These are phyloP conservation scores for Cicer chorassanicum DNA, from an alignment of 306 rosid species.

Conservation along the genomic window DNA sequence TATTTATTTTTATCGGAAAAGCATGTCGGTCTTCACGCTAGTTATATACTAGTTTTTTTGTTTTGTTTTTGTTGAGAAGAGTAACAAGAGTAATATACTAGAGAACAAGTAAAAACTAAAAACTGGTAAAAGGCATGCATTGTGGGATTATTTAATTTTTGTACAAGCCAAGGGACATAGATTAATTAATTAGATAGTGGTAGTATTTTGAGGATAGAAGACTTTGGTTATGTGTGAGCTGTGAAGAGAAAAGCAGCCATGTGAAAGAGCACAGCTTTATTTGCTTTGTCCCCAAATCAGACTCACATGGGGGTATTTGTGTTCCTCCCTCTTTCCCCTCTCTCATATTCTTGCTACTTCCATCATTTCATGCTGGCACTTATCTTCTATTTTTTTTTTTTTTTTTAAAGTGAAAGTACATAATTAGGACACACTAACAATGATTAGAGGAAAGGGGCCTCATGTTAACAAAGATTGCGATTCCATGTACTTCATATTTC, in stretches of 20 bases:
- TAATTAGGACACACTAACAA: slow-evolving; percentile 60
- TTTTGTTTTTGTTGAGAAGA: too few species aligned
- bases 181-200: slow-evolving; percentile 42
- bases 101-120: background rate
- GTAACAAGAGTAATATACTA: too few species aligned
- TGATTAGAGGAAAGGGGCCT: slow-evolving; percentile 64
- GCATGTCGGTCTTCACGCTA: too few species aligned
- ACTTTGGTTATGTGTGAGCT: slow-evolving; percentile 67
- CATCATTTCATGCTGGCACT: slow-evolving; percentile 64
- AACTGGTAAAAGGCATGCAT: background rate
- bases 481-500: too few species aligned
- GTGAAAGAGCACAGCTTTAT: slow-evolving; percentile 78
- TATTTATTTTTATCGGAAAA: too few species aligned
- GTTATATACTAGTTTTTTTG: too few species aligned
- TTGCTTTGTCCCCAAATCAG: slow-evolving; percentile 80
- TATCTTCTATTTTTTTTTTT: slow-evolving; percentile 27
- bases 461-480: slow-evolving; percentile 47
- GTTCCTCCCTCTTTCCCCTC: slow-evolving; percentile 50
- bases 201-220: slow-evolving; percentile 47
- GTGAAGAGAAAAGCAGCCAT: slow-evolving; percentile 71
- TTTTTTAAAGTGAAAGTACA: slow-evolving; percentile 38
- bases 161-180: slow-evolving; percentile 9
- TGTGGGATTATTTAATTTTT: slow-evolving; percentile 41
- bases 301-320: slow-evolving; percentile 72
- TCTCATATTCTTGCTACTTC: slow-evolving; percentile 42